phyloP scores from a whole-genome alignment of 176 grass and related monocot genomes.

The Neostapfia colusana region DNA sequence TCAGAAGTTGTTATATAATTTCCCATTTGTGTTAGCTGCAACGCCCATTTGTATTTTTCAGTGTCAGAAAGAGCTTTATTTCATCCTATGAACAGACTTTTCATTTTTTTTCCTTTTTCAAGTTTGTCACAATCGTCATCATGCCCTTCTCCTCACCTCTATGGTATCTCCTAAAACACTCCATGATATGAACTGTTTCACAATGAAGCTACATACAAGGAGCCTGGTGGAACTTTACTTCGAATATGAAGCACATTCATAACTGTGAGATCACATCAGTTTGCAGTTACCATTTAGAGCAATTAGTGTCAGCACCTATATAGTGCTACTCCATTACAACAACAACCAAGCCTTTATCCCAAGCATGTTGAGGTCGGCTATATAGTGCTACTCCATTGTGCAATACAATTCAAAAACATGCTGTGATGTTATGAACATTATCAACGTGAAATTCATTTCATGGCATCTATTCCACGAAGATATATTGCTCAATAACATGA shows the following conservation, averaged over 20 bases:
- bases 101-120: conserved; percentile 13
- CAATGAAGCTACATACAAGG: not conserved
- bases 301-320: conserved; percentile 2
- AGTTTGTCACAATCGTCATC: not conserved
- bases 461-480: conserved; percentile 1
- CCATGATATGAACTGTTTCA: not conserved
- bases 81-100: not conserved
- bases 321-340: not conserved
- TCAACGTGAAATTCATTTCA: conserved; percentile 8
- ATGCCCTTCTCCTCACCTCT: not conserved
- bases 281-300: not conserved
- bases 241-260: not conserved
- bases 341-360: too few relatives aligned
- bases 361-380: too few relatives aligned
- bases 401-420: conserved; percentile 1
- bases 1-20: not conserved
- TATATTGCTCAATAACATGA: not conserved
- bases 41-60: not conserved
- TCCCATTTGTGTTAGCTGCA: not conserved
- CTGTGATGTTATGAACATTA: not conserved
- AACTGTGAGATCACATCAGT: conserved; percentile 4
- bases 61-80: not conserved
- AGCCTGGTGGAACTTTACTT: not conserved
- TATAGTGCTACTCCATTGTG: conserved; percentile 1
- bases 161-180: not conserved